These are phyloP conservation scores for Penicillium thymicola DNA, from an alignment of 2,329 filamentous ascomycete genomes.

Conservation along the genomic window DNA sequence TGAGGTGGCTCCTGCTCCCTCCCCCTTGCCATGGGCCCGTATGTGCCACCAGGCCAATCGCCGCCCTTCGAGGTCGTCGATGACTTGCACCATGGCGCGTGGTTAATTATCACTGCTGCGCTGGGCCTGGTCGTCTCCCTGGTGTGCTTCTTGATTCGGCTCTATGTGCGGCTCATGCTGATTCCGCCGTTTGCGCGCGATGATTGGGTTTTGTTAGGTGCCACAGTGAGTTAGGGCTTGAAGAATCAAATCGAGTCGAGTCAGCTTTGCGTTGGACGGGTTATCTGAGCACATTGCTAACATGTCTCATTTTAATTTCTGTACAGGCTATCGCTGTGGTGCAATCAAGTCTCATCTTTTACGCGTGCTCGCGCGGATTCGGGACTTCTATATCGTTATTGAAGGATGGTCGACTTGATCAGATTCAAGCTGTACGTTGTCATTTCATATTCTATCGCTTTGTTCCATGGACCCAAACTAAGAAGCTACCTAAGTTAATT, in stretches of 20 bases:
- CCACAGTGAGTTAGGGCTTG: constrained; percentile 27
- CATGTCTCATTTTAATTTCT: background rate
- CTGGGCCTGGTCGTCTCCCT: constrained; percentile 38
- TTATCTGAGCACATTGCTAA: background rate
- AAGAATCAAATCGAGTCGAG: background rate
- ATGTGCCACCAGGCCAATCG: constrained; percentile 34
- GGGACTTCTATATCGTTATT: constrained; percentile 34
- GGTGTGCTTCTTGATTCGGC: constrained; percentile 35
- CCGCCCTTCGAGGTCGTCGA: constrained; percentile 41
- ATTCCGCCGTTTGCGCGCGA: constrained; percentile 34
- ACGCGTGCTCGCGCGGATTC: constrained; percentile 31
- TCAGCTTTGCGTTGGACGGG: background rate
- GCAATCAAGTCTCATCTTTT: constrained; percentile 33
- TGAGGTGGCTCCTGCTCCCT: background rate
- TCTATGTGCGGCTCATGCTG: constrained; percentile 37
- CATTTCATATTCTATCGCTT: background rate
- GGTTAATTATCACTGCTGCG: constrained; percentile 39
- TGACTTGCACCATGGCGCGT: constrained; percentile 38
- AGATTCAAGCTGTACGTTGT: constrained; percentile 29
- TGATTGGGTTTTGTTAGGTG: constrained; percentile 33
- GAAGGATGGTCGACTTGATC: constrained; percentile 17
- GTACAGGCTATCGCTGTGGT: constrained; percentile 28
- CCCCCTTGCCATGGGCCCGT: constrained; percentile 26
- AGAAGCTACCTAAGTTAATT: constrained; percentile 20
- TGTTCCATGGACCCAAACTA: background rate